Evolutionary conservation across 805 yeast genomes (phyloP).

Genomic region (Kuraishia molischiana): DNA sequence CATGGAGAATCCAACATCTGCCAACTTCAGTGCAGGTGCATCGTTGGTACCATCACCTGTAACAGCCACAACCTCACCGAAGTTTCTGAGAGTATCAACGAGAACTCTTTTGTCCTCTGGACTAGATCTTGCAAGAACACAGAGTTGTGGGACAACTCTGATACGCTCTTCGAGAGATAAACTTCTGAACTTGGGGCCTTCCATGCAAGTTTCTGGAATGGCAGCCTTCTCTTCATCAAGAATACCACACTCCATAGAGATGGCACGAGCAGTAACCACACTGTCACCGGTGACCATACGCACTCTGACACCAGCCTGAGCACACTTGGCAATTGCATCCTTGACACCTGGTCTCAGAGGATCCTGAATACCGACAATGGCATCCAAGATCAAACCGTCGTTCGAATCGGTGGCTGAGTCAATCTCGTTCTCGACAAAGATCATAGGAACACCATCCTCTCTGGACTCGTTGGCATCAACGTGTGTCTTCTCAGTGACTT

Average conservation of each 20-base stretch:
- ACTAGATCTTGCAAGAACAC: conserved; percentile 86
- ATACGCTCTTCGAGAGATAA: conserved; percentile 47
- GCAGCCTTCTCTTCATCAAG: conserved; percentile 39
- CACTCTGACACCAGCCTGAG: conserved; percentile 85
- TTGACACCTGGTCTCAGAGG: conserved; percentile 86
- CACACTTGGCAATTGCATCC: conserved; percentile 82
- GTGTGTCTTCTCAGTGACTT: conserved; percentile 12
- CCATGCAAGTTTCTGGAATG: conserved; percentile 63
- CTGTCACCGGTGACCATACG: conserved; percentile 99
- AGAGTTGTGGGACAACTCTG: conserved; percentile 57
- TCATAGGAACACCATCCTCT: conserved; percentile 13
- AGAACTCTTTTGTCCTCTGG: conserved; percentile 91
- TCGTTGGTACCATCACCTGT: conserved; percentile 99
- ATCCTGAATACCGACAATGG: conserved; percentile 88
- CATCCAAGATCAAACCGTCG: conserved; percentile 46
- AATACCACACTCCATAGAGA: conserved; percentile 81
- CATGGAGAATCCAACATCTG: conserved; percentile 98
- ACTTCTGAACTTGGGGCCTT: conserved; percentile 83
- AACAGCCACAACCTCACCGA: conserved; percentile 94
- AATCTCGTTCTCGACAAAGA: conserved; percentile 15
- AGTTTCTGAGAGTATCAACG: conserved; percentile 67
- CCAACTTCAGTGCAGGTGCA: conserved; percentile 94
- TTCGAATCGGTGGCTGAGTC: not conserved
- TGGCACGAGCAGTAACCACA: conserved; percentile 82
- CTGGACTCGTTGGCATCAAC: conserved; percentile 8